Percentiles rank a stretch among this genome's conserved stretches.
Evolutionary conservation across 257 asterid genomes (phyloP).

Genomic region (Ilex asprella): DNA sequence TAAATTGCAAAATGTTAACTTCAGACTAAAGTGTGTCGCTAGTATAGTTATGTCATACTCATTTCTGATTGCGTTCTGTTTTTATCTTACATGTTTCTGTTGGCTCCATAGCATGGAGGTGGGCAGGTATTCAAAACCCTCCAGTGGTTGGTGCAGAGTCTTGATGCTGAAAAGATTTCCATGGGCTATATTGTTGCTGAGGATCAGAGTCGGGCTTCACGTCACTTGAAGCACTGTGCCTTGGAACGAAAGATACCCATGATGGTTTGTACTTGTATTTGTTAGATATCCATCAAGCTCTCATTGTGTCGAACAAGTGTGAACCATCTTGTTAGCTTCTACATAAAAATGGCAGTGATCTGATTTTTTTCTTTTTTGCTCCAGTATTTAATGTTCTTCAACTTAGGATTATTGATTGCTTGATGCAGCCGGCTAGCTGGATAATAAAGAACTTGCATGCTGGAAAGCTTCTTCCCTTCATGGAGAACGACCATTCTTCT

Average conservation of each 20-base stretch:
- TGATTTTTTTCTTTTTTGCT: background rate
- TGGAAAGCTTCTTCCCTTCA: constrained; percentile 49
- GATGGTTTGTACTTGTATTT: constrained; percentile 35
- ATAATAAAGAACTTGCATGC: constrained; percentile 58
- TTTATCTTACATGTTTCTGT: constrained; percentile 16
- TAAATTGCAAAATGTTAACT: too few species aligned
- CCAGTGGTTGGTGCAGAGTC: constrained; percentile 49
- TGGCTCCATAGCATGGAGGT: constrained; percentile 62
- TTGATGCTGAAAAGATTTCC: constrained; percentile 47
- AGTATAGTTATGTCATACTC: too few species aligned
- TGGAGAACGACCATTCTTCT: constrained; percentile 29
- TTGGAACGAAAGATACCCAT: constrained; percentile 50
- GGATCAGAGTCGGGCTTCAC: constrained; percentile 45
- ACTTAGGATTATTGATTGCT: constrained; percentile 8
- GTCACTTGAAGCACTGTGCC: constrained; percentile 77
- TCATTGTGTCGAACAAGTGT: background rate
- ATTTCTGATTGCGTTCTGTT: background rate
- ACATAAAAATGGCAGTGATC: background rate
- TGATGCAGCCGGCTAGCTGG: constrained; percentile 72
- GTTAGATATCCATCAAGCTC: background rate
- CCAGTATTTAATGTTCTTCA: background rate
- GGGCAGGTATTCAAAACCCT: constrained; percentile 68
- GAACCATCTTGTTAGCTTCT: background rate
- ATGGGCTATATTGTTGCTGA: constrained; percentile 49
- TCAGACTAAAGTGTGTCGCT: too few species aligned